Base-by-base conservation (phyloP, 2,329 filamentous ascomycete species). In the Ophiostoma montium region DNA sequence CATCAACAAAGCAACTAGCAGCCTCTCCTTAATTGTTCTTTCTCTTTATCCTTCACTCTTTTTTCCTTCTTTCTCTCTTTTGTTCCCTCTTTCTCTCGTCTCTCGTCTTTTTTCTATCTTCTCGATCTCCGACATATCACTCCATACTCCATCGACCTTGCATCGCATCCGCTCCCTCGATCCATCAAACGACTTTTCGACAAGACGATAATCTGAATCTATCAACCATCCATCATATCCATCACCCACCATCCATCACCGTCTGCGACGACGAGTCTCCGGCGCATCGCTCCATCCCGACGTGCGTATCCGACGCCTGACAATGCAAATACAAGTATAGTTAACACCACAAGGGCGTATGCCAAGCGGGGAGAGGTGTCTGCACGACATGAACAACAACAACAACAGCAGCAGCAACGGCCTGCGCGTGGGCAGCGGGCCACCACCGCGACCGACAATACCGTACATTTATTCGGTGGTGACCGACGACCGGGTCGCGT, bases 381-480 rank as follows among this genome's bases (percentile, higher is more conserved):
- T n/a, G 54, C 75, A 80, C 61, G 78, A 19, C 33, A 35, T 7
- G 4, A 16, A 82, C 49, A 64, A 72, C 63, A 70, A 72, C 55
- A 62, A 63, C 48, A 55, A 58, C 46, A 18, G 63, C 46, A 54
- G 59, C 45, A 35, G n/a, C 35, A 35, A 16, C 35, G 35, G 69
- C 35, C 3, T 35, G 7, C 13, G 35, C 35, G 60, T 27, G 23
- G 23, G 23, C 23, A 27, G 23, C 23, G 23, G 23, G 5, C 12
- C 44, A n/a, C 31, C 42, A 19, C 48, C 42, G 15, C 35, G 44
- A 2, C 38, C 45, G 32, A 21, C 46, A 57, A 23, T 54, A 54
- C 27, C 47, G 46, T 92, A 84, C 63, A 76, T 75, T 57, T 95
- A 92, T 64, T 76, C 82, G 50, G 80, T 83, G 58, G 64, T 95